Percentiles rank a stretch among this genome's conserved stretches.
phyloP scores from a whole-genome alignment of 2,329 filamentous ascomycete genomes.

The Uncinocarpus reesii region DNA sequence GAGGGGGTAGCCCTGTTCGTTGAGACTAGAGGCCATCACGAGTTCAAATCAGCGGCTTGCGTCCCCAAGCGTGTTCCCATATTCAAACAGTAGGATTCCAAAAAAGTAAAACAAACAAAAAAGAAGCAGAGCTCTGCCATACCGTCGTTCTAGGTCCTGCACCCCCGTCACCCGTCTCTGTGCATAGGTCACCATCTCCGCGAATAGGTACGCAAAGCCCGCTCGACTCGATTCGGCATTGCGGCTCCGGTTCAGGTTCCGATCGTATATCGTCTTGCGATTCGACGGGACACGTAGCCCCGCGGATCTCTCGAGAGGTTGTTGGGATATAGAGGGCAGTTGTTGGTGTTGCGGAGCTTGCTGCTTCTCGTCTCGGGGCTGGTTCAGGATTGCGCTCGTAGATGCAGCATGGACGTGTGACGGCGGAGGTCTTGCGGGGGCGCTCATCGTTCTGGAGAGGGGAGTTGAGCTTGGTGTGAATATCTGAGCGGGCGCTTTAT shows the following conservation, averaged over 20 bases:
- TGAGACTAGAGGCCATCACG: slow-evolving; percentile 67
- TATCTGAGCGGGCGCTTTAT: background rate
- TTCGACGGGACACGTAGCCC: slow-evolving; percentile 78
- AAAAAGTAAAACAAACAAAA: background rate
- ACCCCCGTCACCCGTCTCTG: slow-evolving; percentile 85
- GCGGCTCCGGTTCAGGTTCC: slow-evolving; percentile 81
- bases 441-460: slow-evolving; percentile 3
- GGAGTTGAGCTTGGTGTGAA: background rate
- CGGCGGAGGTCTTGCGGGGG: slow-evolving; percentile 10
- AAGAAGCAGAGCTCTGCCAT: slow-evolving; percentile 21
- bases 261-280: slow-evolving; percentile 96
- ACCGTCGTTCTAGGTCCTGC: slow-evolving; percentile 86
- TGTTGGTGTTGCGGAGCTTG: slow-evolving; percentile 10
- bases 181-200: slow-evolving; percentile 93
- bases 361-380: slow-evolving; percentile 9
- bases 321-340: slow-evolving; percentile 24
- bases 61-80: background rate
- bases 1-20: slow-evolving; percentile 83
- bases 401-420: slow-evolving; percentile 16
- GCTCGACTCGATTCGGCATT: slow-evolving; percentile 83
- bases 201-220: slow-evolving; percentile 91
- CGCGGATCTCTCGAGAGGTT: slow-evolving; percentile 18
- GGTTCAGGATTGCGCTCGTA: slow-evolving; percentile 14
- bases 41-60: too few relatives aligned
- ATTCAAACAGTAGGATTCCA: background rate